A percentile compares a stretch with the other conserved stretches of the same genome.
These are phyloP conservation scores for Vitis riparia DNA, from an alignment of 164 flowering plant genomes.

Conservation along the genomic window DNA sequence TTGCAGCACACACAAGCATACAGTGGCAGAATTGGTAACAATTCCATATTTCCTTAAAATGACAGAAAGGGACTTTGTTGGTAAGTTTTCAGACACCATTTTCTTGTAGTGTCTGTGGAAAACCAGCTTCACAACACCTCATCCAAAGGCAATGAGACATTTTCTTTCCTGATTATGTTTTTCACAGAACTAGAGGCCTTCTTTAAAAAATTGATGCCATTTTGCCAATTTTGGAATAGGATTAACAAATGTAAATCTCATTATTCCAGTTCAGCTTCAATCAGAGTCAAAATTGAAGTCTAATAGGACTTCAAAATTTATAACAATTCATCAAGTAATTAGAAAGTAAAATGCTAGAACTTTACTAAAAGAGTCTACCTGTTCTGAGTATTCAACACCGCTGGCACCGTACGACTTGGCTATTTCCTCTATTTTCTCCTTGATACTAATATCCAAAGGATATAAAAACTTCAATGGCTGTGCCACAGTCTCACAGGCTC, in stretches of 20 bases:
- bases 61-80: neutral
- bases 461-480: conserved; percentile 75
- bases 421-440: conserved; percentile 94
- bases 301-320: neutral
- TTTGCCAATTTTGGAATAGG: neutral
- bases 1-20: no score
- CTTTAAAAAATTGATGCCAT: neutral
- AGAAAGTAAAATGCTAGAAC: neutral
- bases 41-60: neutral
- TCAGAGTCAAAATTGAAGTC: neutral
- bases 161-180: neutral
- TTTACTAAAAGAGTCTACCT: conserved; percentile 41
- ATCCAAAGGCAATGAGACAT: neutral
- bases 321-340: neutral
- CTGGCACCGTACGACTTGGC: conserved; percentile 94
- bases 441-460: conserved; percentile 80
- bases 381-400: conserved; percentile 93
- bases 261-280: neutral
- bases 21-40: no score
- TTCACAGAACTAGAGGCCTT: neutral
- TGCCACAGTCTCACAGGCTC: conserved; percentile 83
- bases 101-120: neutral
- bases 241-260: neutral
- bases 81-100: neutral
- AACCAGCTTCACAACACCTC: neutral